phyloP scores from a whole-genome alignment of 164 flowering plant genomes.

The Saururus chinensis region DNA sequence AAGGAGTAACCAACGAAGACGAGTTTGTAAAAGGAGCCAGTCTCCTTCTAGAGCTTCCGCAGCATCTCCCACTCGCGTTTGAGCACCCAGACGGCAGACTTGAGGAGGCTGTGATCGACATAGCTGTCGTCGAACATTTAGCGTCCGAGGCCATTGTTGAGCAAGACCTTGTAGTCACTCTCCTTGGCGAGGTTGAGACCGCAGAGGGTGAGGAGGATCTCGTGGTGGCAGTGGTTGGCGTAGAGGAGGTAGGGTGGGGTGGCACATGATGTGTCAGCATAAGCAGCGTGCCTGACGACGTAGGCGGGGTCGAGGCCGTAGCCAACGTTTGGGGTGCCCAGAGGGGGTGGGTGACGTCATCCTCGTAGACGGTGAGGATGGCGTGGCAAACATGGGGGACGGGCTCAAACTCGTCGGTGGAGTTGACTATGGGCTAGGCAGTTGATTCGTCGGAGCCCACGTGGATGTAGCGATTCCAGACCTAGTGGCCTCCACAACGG shows the following conservation, averaged over 20 bases:
- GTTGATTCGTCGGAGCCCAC: conserved; percentile 65
- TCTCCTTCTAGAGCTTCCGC: conserved; percentile 40
- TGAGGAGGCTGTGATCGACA: conserved; percentile 71
- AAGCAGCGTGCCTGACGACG: conserved; percentile 57
- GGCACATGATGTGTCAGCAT: conserved; percentile 49
- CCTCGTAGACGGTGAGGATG: conserved; percentile 77
- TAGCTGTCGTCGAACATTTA: conserved; percentile 85
- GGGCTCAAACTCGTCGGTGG: conserved; percentile 65
- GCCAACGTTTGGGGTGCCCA: conserved; percentile 49
- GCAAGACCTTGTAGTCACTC: conserved; percentile 62
- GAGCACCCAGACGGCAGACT: conserved; percentile 70
- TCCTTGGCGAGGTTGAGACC: conserved; percentile 69
- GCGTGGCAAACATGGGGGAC: conserved; percentile 68
- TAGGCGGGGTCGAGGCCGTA: conserved; percentile 53
- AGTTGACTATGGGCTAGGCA: conserved; percentile 49
- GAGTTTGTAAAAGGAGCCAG: conserved; percentile 35
- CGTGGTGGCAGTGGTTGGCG: conserved; percentile 46
- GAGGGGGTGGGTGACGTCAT: conserved; percentile 51
- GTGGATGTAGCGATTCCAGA: conserved; percentile 80
- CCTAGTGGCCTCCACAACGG: too few relatives aligned
- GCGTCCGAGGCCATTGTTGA: conserved; percentile 58
- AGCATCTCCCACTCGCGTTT: conserved; percentile 50
- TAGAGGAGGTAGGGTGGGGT: conserved; percentile 85
- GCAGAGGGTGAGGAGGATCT: conserved; percentile 71
- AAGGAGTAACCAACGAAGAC: conserved; percentile 74